Conservation (phyloP, 192 early-diverging fungal genomes). For the Coemansia erecta region DNA sequence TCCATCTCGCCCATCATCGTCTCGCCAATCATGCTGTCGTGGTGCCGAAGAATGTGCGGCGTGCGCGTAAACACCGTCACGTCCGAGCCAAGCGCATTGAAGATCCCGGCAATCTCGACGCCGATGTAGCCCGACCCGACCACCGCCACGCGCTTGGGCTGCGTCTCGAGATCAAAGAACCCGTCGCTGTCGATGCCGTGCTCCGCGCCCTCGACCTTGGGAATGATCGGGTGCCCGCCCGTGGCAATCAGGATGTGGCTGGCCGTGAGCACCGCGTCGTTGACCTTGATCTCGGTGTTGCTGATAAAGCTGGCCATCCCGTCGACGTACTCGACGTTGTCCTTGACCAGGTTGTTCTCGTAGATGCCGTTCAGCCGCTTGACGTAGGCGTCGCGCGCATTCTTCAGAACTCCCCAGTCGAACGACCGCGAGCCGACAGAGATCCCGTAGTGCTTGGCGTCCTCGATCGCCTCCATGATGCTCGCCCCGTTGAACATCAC, state of each 20-base stretch:
- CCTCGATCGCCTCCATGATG: slow-evolving; percentile 81
- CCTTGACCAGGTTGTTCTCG: slow-evolving; percentile 83
- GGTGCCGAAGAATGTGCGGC: slow-evolving; percentile 77
- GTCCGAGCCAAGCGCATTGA: slow-evolving; percentile 81
- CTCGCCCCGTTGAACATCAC: slow-evolving; percentile 96
- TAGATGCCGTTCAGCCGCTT: slow-evolving; percentile 97
- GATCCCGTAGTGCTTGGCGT: slow-evolving; percentile 92
- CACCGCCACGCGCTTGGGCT: slow-evolving; percentile 90
- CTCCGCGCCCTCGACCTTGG: slow-evolving; percentile 79
- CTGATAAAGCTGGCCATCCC: slow-evolving; percentile 85
- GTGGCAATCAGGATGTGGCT: slow-evolving; percentile 92
- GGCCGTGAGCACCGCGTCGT: slow-evolving; percentile 59
- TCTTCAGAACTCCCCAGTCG: slow-evolving; percentile 79
- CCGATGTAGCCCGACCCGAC: slow-evolving; percentile 96
- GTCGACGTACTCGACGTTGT: slow-evolving; percentile 77
- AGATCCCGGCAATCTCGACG: slow-evolving; percentile 93
- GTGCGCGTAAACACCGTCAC: slow-evolving; percentile 86
- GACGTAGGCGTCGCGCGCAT: slow-evolving; percentile 95
- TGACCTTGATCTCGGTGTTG: slow-evolving; percentile 65
- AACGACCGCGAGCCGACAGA: slow-evolving; percentile 60
- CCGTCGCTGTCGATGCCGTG: slow-evolving; percentile 89
- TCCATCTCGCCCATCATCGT: slow-evolving; percentile 75
- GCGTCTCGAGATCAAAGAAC: slow-evolving; percentile 90
- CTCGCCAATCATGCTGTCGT: slow-evolving; percentile 82
- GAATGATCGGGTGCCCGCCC: slow-evolving; percentile 73